Conservation (phyloP, 2,329 filamentous ascomycete species). For the Simplicillium aogashimaense region DNA sequence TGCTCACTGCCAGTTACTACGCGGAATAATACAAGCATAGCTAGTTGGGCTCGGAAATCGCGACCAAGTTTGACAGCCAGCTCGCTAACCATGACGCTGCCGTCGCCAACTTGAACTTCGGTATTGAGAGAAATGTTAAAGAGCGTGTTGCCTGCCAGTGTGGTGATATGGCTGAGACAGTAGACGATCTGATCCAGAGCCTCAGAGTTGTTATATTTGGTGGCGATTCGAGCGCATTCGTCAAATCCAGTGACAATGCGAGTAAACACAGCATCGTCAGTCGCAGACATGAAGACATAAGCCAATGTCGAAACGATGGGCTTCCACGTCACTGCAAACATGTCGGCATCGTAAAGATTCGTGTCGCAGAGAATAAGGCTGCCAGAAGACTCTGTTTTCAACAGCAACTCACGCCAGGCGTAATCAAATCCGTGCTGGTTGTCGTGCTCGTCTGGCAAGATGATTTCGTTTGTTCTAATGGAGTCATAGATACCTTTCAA, state of each 20-base stretch:
- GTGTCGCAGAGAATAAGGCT: conserved; percentile 73
- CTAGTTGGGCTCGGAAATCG: conserved; percentile 87
- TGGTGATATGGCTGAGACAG: conserved; percentile 83
- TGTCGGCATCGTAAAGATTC: conserved; percentile 92
- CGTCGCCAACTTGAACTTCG: conserved; percentile 84
- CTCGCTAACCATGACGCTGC: conserved; percentile 97
- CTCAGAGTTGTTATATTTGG: conserved; percentile 72
- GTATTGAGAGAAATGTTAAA: conserved; percentile 87
- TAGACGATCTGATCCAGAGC: conserved; percentile 89
- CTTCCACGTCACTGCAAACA: conserved; percentile 94
- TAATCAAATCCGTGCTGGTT: conserved; percentile 96
- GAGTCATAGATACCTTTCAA: conserved; percentile 81
- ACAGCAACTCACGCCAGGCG: conserved; percentile 87
- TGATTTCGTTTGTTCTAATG: conserved; percentile 90
- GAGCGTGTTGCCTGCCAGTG: conserved; percentile 63
- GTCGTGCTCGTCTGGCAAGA: conserved; percentile 92
- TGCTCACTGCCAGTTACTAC: conserved; percentile 79
- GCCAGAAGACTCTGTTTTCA: conserved; percentile 71
- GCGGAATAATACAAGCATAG: conserved; percentile 89
- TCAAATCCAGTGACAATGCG: conserved; percentile 91
- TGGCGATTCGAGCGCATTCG: conserved; percentile 88
- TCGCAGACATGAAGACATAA: conserved; percentile 98
- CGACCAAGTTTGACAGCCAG: conserved; percentile 91
- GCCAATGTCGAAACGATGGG: conserved; percentile 90
- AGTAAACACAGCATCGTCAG: conserved; percentile 89